Conservation (phyloP, 2,329 filamentous ascomycete genomes). For the Botrytis galanthina region DNA sequence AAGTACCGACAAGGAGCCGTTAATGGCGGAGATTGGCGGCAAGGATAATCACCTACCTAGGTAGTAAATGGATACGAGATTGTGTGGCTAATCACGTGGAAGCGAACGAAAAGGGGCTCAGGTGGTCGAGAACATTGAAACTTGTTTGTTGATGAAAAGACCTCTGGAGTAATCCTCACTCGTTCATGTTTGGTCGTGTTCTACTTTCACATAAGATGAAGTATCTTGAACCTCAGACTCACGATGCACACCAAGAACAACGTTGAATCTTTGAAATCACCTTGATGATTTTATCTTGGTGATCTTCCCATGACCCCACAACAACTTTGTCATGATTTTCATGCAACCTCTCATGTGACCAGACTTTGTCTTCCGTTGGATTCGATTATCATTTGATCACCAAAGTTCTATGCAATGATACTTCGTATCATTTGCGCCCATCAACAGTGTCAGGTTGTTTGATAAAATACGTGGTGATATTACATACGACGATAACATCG, state of each 20-base stretch:
- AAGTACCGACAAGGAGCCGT: constrained; percentile 6
- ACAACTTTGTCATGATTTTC: not conserved
- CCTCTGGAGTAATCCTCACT: not conserved
- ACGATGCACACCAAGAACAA: no score
- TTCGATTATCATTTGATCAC: not conserved
- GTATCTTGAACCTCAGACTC: not conserved
- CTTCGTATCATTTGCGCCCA: not conserved
- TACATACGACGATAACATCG: not conserved
- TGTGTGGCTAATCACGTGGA: not conserved
- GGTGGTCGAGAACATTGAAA: not conserved
- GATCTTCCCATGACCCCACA: not conserved
- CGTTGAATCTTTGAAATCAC: not conserved
- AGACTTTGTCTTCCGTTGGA: not conserved
- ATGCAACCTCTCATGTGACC: not conserved
- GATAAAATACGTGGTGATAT: not conserved
- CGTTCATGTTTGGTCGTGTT: not conserved
- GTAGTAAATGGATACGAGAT: not conserved
- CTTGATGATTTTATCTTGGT: not conserved
- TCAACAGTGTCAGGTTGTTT: not conserved
- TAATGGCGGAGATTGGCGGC: not conserved
- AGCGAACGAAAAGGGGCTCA: not conserved
- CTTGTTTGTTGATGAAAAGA: not conserved
- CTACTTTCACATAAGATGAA: not conserved
- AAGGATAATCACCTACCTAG: not conserved
- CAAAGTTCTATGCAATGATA: not conserved